Evolutionary conservation across 2,329 filamentous ascomycete genomes (phyloP).

Genomic region (Ceratocystis albifundus): DNA sequence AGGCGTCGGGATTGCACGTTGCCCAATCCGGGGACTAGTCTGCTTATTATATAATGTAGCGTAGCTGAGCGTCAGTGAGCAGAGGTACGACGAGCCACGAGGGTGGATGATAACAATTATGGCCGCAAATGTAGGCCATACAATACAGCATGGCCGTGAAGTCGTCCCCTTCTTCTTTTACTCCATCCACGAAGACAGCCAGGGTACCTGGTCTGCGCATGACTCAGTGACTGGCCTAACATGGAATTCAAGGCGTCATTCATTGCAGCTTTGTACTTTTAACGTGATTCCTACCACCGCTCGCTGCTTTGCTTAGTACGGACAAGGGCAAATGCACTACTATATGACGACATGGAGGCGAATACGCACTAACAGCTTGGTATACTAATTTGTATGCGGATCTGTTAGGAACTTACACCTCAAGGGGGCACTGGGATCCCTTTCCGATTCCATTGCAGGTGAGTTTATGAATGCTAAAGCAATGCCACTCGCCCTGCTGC

Average conservation of each 20-base stretch:
- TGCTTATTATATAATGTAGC: neutral
- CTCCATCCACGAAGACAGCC: neutral
- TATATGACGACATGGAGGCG: neutral
- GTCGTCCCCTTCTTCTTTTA: neutral
- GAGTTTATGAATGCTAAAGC: neutral
- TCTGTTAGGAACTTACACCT: constrained; percentile 4
- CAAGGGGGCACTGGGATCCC: too few species aligned
- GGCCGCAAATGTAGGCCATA: neutral
- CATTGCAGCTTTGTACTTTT: neutral
- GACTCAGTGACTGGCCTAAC: neutral
- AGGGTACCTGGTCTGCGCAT: constrained; percentile 2
- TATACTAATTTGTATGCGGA: neutral
- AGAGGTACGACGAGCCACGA: neutral
- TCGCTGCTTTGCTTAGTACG: neutral
- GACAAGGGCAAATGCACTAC: neutral
- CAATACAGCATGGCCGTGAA: neutral
- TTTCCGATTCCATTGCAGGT: neutral
- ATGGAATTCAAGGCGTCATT: neutral
- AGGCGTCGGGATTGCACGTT: neutral
- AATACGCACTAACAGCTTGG: neutral
- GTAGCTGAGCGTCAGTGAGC: neutral
- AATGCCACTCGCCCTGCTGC: neutral
- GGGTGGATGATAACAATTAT: neutral
- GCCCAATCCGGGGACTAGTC: neutral
- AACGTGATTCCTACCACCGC: neutral